phyloP scores from a whole-genome alignment of 805 yeast species.

The Barnettozyma californica region DNA sequence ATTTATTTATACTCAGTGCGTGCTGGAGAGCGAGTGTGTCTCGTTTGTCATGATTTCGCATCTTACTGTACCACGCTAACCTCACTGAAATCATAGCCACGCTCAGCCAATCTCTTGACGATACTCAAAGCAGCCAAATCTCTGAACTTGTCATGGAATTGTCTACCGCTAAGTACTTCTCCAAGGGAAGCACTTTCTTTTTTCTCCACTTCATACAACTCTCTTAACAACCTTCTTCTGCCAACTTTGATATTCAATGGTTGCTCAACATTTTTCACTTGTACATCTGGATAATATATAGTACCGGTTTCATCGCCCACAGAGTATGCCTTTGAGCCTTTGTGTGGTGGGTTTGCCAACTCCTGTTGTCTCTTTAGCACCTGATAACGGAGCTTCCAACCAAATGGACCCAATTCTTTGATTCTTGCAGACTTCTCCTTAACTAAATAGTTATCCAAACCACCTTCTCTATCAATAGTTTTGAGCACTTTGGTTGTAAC shows the following conservation, averaged over 20 bases:
- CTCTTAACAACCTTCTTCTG: constrained; percentile 53
- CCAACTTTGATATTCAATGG: constrained; percentile 54
- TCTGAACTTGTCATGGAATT: constrained; percentile 39
- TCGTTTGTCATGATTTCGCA: neutral
- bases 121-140: constrained; percentile 43
- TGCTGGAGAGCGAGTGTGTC: neutral
- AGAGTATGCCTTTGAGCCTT: constrained; percentile 30
- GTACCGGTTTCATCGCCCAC: constrained; percentile 29
- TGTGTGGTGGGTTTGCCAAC: constrained; percentile 35
- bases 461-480: constrained; percentile 91
- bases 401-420: constrained; percentile 87
- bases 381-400: constrained; percentile 84
- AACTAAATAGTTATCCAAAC: constrained; percentile 80
- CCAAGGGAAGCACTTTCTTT: constrained; percentile 38
- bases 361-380: constrained; percentile 46
- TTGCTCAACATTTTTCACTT: constrained; percentile 32
- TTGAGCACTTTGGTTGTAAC: constrained; percentile 78
- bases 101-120: constrained; percentile 38
- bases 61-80: constrained; percentile 16
- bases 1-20: neutral
- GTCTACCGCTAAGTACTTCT: constrained; percentile 39
- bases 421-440: constrained; percentile 87
- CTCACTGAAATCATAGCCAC: constrained; percentile 32
- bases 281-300: constrained; percentile 45
- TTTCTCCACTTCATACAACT: constrained; percentile 47